These are phyloP conservation scores for Pseudogymnoascus sp. DNA, from an alignment of 2,329 filamentous ascomycete genomes.

Conservation along the genomic window DNA sequence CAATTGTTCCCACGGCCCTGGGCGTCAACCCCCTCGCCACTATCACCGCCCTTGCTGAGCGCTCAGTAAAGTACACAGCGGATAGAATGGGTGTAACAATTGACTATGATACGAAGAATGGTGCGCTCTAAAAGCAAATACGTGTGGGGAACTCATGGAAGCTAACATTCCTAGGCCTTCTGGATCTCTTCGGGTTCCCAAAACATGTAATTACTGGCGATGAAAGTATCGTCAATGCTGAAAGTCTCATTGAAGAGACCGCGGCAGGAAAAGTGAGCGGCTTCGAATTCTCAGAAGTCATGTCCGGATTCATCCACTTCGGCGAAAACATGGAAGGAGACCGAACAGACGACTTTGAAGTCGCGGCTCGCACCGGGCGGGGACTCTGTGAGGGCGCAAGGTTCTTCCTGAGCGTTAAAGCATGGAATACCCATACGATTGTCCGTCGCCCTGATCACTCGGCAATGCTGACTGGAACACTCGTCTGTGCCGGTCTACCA, in stretches of 20 bases:
- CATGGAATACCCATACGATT: conserved; percentile 44
- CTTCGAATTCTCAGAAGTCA: conserved; percentile 57
- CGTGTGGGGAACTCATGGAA: conserved; percentile 7
- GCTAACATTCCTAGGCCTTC: conserved; percentile 25
- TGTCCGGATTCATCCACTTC: conserved; percentile 53
- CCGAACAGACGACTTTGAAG: conserved; percentile 44
- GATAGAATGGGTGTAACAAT: conserved; percentile 37
- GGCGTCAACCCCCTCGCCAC: conserved; percentile 63
- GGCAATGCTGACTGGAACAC: conserved; percentile 51
- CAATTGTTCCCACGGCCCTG: conserved; percentile 54
- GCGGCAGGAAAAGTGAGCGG: conserved; percentile 35
- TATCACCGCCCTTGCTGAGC: conserved; percentile 61
- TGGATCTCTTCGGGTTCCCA: conserved; percentile 51
- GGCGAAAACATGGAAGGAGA: conserved; percentile 36
- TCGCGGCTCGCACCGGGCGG: conserved; percentile 45
- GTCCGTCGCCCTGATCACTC: conserved; percentile 42
- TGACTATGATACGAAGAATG: conserved; percentile 38
- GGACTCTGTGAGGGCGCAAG: conserved; percentile 49
- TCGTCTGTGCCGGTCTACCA: conserved; percentile 46
- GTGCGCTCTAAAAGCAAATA: background rate
- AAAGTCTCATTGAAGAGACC: conserved; percentile 30
- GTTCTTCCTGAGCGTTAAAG: conserved; percentile 52
- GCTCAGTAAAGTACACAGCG: conserved; percentile 48
- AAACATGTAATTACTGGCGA: conserved; percentile 27
- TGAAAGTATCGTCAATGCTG: conserved; percentile 36